These are phyloP conservation scores for Conringia planisiliqua DNA, from an alignment of 345 rosid species.

Conservation along the genomic window DNA sequence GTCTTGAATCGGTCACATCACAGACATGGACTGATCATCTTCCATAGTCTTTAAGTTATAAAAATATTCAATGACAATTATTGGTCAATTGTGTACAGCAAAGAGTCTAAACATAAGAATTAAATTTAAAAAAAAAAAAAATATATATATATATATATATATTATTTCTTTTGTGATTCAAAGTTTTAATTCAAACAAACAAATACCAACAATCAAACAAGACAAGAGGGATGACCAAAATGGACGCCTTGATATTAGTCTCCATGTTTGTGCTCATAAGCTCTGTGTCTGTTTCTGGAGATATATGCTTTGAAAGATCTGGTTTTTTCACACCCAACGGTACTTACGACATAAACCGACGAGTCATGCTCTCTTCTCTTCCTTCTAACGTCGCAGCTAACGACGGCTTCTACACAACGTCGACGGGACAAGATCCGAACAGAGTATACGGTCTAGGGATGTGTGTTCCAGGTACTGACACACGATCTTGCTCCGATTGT, in stretches of 20 bases:
- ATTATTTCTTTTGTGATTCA: not conserved
- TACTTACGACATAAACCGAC: conserved; percentile 16
- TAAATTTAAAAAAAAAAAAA: no score
- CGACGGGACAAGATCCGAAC: not conserved
- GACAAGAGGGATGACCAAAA: not conserved
- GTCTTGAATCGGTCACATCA: not conserved
- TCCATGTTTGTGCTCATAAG: not conserved
- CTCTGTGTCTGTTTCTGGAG: not conserved
- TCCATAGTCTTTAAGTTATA: not conserved
- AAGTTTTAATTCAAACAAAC: not conserved
- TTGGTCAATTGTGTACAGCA: not conserved
- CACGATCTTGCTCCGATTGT: not conserved
- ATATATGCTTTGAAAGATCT: not conserved
- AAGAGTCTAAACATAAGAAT: no score
- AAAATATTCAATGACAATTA: not conserved
- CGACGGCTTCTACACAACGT: not conserved
- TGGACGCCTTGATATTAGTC: not conserved
- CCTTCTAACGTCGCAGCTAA: conserved; percentile 15
- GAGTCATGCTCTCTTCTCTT: conserved; percentile 5
- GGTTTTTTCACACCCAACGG: not conserved
- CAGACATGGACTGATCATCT: not conserved
- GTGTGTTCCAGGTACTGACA: not conserved
- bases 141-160: no score
- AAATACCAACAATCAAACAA: not conserved
- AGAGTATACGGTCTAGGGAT: not conserved